Evolutionary conservation across 257 asterid species (phyloP).

Genomic region (Solanum sejunctum): DNA sequence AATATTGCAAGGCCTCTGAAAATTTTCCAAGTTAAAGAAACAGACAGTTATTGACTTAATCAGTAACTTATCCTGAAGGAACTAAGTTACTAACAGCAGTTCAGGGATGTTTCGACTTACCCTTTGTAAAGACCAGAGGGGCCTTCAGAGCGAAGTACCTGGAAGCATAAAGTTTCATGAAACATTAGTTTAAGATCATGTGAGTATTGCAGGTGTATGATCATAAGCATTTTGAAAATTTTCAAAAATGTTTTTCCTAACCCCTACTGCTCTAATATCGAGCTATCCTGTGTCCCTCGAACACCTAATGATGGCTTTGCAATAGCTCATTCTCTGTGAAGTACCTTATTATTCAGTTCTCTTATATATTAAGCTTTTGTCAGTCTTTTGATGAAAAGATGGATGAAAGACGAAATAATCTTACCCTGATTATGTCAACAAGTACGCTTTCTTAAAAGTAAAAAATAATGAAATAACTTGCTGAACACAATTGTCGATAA

Average conservation of each 20-base stretch:
- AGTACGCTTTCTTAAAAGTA: background rate
- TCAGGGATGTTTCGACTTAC: slow-evolving; percentile 29
- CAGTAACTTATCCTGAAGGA: background rate
- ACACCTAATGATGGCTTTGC: background rate
- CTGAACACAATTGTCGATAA: background rate
- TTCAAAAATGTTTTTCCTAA: background rate
- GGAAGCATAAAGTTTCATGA: slow-evolving; percentile 15
- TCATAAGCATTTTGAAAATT: background rate
- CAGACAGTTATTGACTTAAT: background rate
- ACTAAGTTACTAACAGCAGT: background rate
- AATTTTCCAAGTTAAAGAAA: background rate
- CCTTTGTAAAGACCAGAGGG: slow-evolving; percentile 94
- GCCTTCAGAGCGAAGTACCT: slow-evolving; percentile 88
- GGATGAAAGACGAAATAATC: background rate
- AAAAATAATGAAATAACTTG: background rate
- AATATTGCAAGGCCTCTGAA: slow-evolving; percentile 76
- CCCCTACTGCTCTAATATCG: background rate
- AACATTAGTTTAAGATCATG: background rate
- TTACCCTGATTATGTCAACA: background rate
- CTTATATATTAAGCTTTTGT: background rate
- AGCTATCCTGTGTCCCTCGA: background rate
- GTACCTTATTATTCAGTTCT: background rate
- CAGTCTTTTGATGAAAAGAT: background rate
- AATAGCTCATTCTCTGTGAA: background rate
- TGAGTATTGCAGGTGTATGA: background rate